Evolutionary conservation across 768 basidiomycete species (phyloP).

Genomic region (Suillus bovinus): DNA sequence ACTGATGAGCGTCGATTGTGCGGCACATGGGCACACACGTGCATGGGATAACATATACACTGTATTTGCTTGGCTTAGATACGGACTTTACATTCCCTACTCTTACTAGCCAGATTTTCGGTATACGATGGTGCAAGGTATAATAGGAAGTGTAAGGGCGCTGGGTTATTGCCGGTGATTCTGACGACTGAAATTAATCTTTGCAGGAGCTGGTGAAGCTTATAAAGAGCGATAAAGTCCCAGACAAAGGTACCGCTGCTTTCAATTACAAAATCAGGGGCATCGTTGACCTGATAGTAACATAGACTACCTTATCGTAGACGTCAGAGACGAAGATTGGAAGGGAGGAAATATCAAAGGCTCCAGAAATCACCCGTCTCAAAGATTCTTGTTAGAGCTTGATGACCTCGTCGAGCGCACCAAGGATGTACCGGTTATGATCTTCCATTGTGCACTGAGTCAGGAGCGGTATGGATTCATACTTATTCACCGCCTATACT

Average conservation of each 20-base stretch:
- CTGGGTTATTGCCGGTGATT: neutral
- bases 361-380: constrained; percentile 61
- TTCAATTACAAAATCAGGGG: neutral
- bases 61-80: no score
- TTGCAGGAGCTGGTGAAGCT: constrained; percentile 66
- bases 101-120: neutral
- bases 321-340: constrained; percentile 85
- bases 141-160: constrained; percentile 3
- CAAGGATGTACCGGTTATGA: constrained; percentile 58
- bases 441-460: constrained; percentile 81
- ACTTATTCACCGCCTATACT: constrained; percentile 4
- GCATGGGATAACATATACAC: no score
- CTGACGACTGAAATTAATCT: constrained; percentile 1
- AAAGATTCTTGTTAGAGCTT: constrained; percentile 55
- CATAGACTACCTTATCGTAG: constrained; percentile 71
- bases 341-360: constrained; percentile 77
- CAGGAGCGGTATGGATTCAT: constrained; percentile 64
- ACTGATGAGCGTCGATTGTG: no score
- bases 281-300: neutral
- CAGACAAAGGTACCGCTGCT: constrained; percentile 40
- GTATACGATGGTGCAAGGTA: constrained; percentile 5
- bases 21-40: no score
- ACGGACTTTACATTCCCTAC: no score
- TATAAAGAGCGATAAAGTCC: constrained; percentile 63
- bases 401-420: constrained; percentile 59